These are phyloP conservation scores for Solanum rostratum DNA, from an alignment of 257 asterid species.

Conservation along the genomic window DNA sequence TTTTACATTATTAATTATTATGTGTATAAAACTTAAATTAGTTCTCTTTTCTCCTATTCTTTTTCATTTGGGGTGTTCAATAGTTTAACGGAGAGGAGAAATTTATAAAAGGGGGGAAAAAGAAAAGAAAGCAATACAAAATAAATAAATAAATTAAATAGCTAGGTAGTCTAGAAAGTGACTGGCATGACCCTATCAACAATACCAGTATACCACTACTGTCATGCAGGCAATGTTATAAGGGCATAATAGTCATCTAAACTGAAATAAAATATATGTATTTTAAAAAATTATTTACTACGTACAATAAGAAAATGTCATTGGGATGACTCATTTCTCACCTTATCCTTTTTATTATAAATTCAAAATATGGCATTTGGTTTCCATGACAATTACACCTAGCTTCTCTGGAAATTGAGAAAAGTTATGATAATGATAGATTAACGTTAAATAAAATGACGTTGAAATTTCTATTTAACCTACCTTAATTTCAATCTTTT, in stretches of 20 bases:
- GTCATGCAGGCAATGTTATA: neutral
- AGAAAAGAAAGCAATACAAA: neutral
- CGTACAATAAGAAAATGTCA: neutral
- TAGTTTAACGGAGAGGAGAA: neutral
- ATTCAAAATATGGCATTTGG: neutral
- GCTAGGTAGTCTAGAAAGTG: neutral
- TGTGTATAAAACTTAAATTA: neutral
- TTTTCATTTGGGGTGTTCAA: neutral
- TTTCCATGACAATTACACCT: neutral
- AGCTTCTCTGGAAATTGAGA: neutral
- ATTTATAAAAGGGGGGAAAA: neutral
- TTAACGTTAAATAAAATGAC: neutral
- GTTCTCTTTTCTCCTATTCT: neutral
- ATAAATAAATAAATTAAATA: neutral
- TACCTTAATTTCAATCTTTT: neutral
- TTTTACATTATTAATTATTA: neutral
- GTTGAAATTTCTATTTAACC: neutral
- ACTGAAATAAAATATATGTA: neutral
- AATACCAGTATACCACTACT: neutral
- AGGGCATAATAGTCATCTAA: neutral
- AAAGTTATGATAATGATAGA: neutral
- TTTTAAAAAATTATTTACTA: neutral
- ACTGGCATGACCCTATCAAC: neutral
- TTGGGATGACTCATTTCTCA: neutral
- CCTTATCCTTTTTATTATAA: neutral